phyloP scores from a whole-genome alignment of 1,139 yeast species.

The Protomyces inundatus region DNA sequence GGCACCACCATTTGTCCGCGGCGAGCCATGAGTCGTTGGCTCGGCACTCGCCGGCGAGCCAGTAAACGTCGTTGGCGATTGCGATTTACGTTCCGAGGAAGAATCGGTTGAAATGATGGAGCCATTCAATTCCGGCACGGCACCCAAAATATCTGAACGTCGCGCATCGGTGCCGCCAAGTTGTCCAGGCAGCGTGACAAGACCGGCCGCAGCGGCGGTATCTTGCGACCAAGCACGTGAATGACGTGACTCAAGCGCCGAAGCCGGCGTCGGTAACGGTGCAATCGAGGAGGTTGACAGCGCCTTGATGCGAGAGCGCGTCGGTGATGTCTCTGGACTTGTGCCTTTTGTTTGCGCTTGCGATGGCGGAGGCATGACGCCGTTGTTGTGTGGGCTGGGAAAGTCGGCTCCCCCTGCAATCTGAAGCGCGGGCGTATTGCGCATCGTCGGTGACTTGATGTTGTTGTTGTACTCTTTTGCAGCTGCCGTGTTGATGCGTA shows the following conservation, averaged over 20 bases:
- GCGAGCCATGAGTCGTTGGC: slow-evolving; percentile 3
- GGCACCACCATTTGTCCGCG: not conserved
- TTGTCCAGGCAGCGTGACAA: not conserved
- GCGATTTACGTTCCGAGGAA: not conserved
- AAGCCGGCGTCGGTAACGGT: not conserved
- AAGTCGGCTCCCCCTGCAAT: not conserved
- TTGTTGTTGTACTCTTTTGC: not conserved
- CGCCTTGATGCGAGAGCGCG: slow-evolving; percentile 1
- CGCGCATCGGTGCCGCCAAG: not conserved
- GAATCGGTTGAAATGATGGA: slow-evolving; percentile 17
- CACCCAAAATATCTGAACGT: slow-evolving; percentile 6
- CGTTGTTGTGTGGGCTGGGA: not conserved
- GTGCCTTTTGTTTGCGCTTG: too few species aligned
- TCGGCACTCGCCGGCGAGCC: slow-evolving; percentile 1
- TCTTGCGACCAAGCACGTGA: slow-evolving; percentile 24
- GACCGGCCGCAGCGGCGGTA: slow-evolving; percentile 6
- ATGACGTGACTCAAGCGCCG: slow-evolving; percentile 4
- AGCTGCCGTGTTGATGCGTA: not conserved
- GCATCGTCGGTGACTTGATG: not conserved
- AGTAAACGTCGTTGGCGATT: not conserved
- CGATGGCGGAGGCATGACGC: not conserved
- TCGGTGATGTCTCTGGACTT: not conserved
- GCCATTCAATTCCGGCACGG: slow-evolving; percentile 20
- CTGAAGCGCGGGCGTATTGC: not conserved
- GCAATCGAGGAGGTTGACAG: slow-evolving; percentile 16